Conservation (phyloP, 1,139 yeast genomes). For the Kodamaea plutei region DNA sequence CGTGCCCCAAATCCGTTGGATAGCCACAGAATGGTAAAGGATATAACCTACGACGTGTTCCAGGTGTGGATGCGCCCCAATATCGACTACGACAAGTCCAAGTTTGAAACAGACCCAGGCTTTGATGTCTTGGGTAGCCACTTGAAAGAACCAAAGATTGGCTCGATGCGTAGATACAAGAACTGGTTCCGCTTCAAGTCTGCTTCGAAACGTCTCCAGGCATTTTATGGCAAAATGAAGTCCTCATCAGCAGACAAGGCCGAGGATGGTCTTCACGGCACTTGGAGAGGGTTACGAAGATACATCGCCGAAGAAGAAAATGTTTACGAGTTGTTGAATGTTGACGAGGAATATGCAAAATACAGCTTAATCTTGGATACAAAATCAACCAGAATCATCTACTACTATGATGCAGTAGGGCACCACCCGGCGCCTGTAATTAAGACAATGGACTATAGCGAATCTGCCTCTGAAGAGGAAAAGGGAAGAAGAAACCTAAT, state of each 20-base stretch:
- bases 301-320: conserved; percentile 40
- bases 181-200: conserved; percentile 22
- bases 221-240: conserved; percentile 4
- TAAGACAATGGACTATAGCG: too few relatives aligned
- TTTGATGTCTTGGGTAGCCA: neutral
- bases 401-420: conserved; percentile 74
- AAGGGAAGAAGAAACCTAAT: conserved; percentile 12
- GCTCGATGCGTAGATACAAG: conserved; percentile 20
- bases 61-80: conserved; percentile 67
- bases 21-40: conserved; percentile 43
- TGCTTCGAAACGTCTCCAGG: conserved; percentile 12
- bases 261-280: conserved; percentile 9
- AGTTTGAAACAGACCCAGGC: conserved; percentile 8
- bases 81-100: conserved; percentile 42
- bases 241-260: neutral
- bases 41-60: conserved; percentile 45
- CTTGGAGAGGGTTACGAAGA: conserved; percentile 43
- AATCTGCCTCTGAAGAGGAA: neutral
- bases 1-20: conserved; percentile 52
- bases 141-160: conserved; percentile 6
- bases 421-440: neutral
- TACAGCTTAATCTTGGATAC: conserved; percentile 73
- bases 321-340: conserved; percentile 23
- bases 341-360: conserved; percentile 74
- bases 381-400: conserved; percentile 47